Base-by-base conservation (phyloP, 2,329 filamentous ascomycete genomes). In the Zopfia rhizophila region DNA sequence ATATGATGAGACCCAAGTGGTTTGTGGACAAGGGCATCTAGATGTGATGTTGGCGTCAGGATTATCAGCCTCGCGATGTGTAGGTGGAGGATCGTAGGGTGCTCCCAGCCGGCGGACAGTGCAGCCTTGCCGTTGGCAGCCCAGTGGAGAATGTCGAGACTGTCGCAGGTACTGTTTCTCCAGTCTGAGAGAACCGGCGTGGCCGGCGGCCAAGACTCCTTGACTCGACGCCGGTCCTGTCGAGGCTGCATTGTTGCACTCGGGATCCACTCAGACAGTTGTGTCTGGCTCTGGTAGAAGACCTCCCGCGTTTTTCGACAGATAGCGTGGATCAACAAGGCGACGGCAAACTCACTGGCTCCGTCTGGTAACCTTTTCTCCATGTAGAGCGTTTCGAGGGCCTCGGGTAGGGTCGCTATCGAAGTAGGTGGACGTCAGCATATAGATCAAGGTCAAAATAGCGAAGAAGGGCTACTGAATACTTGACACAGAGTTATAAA, bases 111-210 rank as follows among this genome's bases (percentile, higher is more conserved):
- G 1, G 73, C 70, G 1, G 74, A 66, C 36, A 75, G 74, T 4
- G 78, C 77, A 21, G 81, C 76, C 0, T 73, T 75, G 29, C 74
- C 77, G 51, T 82, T 82, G 3, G 82, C 82, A 13, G 76, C 73
- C 82, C 82, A 84, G 55, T 85, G 81, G 2, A 85, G 69, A 1
- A 83, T 75, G 45, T 85, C 82, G 3, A 85, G 56, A 29, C 72
- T 76, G 40, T 79, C 77, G 29, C 75, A 75, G 12, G 72, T 66
- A 3, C 73, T 70, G 30, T 78, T 78, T 11, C 75, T 67, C 76
- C 77, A 80, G 22, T 77, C 78, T 0, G 75, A 74, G 52, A 76
- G 80, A 3, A 74, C 70, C 1, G 73, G 70, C 16, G 77, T 75
- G 3, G 72, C 66, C 4, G 79, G 79, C 12, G 79, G 70, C 77